Evolutionary conservation across 2,329 filamentous ascomycete genomes (phyloP).

Genomic region (Penicillium sp.): DNA sequence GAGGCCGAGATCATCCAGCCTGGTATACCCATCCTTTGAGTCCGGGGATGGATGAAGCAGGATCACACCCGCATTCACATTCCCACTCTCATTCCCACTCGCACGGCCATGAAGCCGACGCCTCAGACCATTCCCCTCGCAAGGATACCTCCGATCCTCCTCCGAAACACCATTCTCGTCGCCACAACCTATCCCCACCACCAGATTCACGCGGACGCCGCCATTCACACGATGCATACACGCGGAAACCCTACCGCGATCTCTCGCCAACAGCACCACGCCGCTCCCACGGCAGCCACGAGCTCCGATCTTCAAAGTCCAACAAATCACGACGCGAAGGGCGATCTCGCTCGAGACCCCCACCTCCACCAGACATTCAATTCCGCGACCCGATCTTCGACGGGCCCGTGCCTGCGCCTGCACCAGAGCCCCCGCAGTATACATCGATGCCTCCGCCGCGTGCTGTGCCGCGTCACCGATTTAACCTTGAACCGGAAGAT

Average conservation of each 20-base stretch:
- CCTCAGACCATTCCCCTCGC: slow-evolving; percentile 35
- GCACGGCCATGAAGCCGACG: slow-evolving; percentile 28
- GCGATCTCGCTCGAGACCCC: slow-evolving; percentile 25
- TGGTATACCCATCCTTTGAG: slow-evolving; percentile 28
- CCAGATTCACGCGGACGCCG: slow-evolving; percentile 36
- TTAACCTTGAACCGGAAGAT: slow-evolving; percentile 36
- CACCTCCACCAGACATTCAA: slow-evolving; percentile 24
- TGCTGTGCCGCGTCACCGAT: slow-evolving; percentile 28
- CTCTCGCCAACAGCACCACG: slow-evolving; percentile 32
- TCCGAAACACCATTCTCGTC: slow-evolving; percentile 25
- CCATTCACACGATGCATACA: slow-evolving; percentile 47
- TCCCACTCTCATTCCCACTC: not conserved
- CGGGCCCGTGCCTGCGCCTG: slow-evolving; percentile 20
- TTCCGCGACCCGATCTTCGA: slow-evolving; percentile 38
- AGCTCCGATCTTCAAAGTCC: slow-evolving; percentile 18
- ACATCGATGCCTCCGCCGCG: slow-evolving; percentile 24
- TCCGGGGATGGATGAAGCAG: slow-evolving; percentile 26
- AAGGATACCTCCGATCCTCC: slow-evolving; percentile 11
- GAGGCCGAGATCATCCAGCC: slow-evolving; percentile 32
- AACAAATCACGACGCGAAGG: slow-evolving; percentile 23
- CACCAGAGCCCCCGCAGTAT: slow-evolving; percentile 28
- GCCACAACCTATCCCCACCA: slow-evolving; percentile 38
- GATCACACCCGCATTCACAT: not conserved
- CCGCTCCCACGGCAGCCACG: slow-evolving; percentile 17
- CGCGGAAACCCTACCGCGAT: slow-evolving; percentile 38